phyloP scores from a whole-genome alignment of 305 asterid genomes.

The Vinca major region DNA sequence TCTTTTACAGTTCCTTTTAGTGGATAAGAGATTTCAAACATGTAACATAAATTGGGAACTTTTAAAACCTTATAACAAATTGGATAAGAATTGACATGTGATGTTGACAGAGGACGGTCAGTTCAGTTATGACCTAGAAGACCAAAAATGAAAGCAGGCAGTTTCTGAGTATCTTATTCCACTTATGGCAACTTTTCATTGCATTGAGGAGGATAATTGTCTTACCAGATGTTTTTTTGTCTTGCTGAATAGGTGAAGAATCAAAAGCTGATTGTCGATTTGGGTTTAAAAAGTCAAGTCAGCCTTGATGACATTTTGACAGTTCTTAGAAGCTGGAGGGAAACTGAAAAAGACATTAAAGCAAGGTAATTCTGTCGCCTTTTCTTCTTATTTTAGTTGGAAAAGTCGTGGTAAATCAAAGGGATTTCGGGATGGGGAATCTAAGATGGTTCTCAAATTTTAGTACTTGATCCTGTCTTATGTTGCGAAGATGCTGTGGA shows the following conservation, averaged over 20 bases:
- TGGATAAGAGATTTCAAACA: neutral
- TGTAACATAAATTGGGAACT: neutral
- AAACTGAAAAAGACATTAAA: slow-evolving; percentile 40
- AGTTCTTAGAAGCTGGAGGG: slow-evolving; percentile 61
- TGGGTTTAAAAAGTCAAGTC: slow-evolving; percentile 66
- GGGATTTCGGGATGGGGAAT: neutral
- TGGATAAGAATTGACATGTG: no score
- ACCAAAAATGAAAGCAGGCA: neutral
- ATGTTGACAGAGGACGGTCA: neutral
- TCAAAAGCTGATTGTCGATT: slow-evolving; percentile 54
- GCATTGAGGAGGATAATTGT: neutral
- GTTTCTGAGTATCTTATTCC: neutral
- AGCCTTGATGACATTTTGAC: slow-evolving; percentile 56
- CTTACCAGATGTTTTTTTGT: neutral
- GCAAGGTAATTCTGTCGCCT: slow-evolving; percentile 52
- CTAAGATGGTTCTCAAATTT: neutral
- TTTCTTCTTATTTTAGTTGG: neutral
- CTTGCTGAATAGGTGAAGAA: slow-evolving; percentile 51
- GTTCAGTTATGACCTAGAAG: neutral
- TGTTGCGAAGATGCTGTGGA: neutral
- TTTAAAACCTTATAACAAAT: no score
- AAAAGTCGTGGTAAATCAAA: neutral
- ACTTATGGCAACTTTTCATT: neutral
- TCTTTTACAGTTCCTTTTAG: neutral
- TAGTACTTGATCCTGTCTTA: neutral